These are phyloP conservation scores for Coriolopsis trogii DNA, from an alignment of 1,284 basidiomycete species.

Conservation along the genomic window DNA sequence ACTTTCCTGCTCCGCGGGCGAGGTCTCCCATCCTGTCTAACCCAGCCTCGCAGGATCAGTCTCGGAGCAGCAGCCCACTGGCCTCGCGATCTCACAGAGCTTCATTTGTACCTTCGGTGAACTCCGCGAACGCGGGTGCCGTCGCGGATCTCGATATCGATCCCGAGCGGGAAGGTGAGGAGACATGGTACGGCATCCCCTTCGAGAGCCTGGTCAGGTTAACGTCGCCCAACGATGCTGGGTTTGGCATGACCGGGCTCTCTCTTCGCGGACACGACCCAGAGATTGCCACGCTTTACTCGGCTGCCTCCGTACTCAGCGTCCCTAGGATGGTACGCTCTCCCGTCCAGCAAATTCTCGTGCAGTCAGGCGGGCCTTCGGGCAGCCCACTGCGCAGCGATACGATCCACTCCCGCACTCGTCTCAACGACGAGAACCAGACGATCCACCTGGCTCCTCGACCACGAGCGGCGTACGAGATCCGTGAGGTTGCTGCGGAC, in stretches of 20 bases:
- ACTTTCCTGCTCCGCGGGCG: conserved; percentile 14
- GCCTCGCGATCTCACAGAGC: conserved; percentile 16
- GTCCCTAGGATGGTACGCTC: conserved; percentile 50
- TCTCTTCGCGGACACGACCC: conserved; percentile 54
- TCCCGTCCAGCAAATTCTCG: conserved; percentile 38
- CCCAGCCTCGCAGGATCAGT: conserved; percentile 10
- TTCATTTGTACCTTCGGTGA: conserved; percentile 21
- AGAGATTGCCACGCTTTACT: conserved; percentile 84
- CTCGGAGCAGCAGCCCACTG: conserved; percentile 23
- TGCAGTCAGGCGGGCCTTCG: conserved; percentile 18
- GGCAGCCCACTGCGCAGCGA: conserved; percentile 34
- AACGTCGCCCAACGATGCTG: conserved; percentile 71
- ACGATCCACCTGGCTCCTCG: conserved; percentile 38
- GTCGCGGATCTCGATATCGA: conserved; percentile 13
- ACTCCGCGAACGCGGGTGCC: conserved; percentile 10
- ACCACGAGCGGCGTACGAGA: conserved; percentile 66
- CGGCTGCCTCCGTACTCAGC: conserved; percentile 77
- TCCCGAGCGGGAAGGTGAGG: conserved; percentile 43
- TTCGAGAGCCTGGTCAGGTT: conserved; percentile 81
- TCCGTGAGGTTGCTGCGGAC: conserved; percentile 82
- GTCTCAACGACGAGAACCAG: conserved; percentile 41
- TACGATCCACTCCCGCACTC: conserved; percentile 20
- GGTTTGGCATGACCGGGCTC: conserved; percentile 37
- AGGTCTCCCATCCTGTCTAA: conserved; percentile 18
- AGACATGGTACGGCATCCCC: conserved; percentile 69